Percentiles rank a stretch among this genome's conserved stretches.
Conservation (phyloP, 1,284 basidiomycete genomes). For the Trametes polyzona region DNA sequence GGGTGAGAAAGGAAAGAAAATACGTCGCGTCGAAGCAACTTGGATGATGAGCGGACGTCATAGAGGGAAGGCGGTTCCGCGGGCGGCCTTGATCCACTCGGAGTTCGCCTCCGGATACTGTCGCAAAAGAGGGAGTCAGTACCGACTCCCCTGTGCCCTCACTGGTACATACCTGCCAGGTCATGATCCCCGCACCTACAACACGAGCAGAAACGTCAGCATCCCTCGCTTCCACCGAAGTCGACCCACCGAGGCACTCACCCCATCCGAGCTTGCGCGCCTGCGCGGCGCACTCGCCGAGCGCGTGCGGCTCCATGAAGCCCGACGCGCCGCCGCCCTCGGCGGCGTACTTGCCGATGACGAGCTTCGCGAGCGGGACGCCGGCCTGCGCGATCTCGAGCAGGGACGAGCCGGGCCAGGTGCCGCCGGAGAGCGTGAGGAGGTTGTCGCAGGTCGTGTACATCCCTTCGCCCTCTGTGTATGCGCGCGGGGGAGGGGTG, state of each 20-base stretch:
- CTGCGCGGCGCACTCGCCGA: conserved; percentile 56
- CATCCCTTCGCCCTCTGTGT: conserved; percentile 53
- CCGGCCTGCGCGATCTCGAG: conserved; percentile 65
- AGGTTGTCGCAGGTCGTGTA: conserved; percentile 60
- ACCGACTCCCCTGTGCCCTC: not conserved
- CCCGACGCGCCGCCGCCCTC: conserved; percentile 58
- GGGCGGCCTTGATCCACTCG: conserved; percentile 51
- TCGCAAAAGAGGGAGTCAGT: not conserved
- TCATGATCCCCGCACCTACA: conserved; percentile 53
- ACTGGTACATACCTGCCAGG: conserved; percentile 29
- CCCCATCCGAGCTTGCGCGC: conserved; percentile 62
- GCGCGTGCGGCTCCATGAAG: conserved; percentile 52
- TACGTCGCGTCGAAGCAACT: conserved; percentile 5
- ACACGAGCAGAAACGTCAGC: not conserved
- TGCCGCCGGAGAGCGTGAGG: conserved; percentile 51
- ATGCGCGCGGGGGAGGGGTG: not conserved
- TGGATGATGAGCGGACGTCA: not conserved
- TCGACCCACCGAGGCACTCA: conserved; percentile 35
- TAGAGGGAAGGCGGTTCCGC: conserved; percentile 44
- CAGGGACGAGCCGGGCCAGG: conserved; percentile 51
- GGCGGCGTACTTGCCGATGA: conserved; percentile 66
- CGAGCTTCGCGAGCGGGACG: conserved; percentile 50
- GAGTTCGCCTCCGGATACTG: conserved; percentile 48
- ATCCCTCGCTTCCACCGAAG: not conserved
- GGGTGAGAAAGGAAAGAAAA: not conserved